Percentiles rank a stretch among this genome's conserved stretches.
Evolutionary conservation across 2,329 filamentous ascomycete species (phyloP).

Genomic region (Cladosporium sp.): DNA sequence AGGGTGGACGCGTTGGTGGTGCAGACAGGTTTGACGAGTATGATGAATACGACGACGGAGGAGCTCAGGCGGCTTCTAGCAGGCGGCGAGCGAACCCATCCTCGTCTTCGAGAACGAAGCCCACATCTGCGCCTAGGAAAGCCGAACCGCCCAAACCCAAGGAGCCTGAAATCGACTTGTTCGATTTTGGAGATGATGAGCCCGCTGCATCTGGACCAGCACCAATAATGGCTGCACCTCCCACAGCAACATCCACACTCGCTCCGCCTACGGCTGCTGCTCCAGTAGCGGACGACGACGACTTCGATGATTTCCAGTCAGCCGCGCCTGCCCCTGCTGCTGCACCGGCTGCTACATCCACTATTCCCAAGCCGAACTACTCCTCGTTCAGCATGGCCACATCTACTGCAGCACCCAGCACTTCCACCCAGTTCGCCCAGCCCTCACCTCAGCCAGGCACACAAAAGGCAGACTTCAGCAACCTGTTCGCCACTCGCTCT

Average conservation of each 20-base stretch:
- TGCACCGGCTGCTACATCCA: slow-evolving; percentile 37
- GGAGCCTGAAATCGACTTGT: slow-evolving; percentile 85
- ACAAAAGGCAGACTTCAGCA: slow-evolving; percentile 68
- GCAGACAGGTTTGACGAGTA: slow-evolving; percentile 85
- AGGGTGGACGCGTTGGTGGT: slow-evolving; percentile 58
- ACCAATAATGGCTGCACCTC: slow-evolving; percentile 37
- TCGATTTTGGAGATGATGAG: slow-evolving; percentile 79
- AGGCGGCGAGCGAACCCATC: slow-evolving; percentile 47
- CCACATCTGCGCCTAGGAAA: slow-evolving; percentile 53
- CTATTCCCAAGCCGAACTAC: slow-evolving; percentile 33
- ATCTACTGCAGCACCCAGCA: slow-evolving; percentile 37
- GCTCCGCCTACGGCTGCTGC: slow-evolving; percentile 9
- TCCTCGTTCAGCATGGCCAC: slow-evolving; percentile 43
- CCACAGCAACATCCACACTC: slow-evolving; percentile 15
- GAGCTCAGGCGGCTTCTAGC: slow-evolving; percentile 46
- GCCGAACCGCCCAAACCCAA: slow-evolving; percentile 72
- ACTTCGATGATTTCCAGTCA: slow-evolving; percentile 97
- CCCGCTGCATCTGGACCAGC: slow-evolving; percentile 47
- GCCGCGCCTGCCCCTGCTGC: slow-evolving; percentile 59
- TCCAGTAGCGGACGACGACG: slow-evolving; percentile 70
- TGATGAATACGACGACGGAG: slow-evolving; percentile 86
- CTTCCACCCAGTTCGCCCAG: slow-evolving; percentile 65
- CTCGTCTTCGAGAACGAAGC: slow-evolving; percentile 22
- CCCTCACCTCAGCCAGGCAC: slow-evolving; percentile 82
- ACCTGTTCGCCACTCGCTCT: slow-evolving; percentile 65